phyloP scores from a whole-genome alignment of 495 filamentous ascomycete genomes.

The Glarea lozoyensis region DNA sequence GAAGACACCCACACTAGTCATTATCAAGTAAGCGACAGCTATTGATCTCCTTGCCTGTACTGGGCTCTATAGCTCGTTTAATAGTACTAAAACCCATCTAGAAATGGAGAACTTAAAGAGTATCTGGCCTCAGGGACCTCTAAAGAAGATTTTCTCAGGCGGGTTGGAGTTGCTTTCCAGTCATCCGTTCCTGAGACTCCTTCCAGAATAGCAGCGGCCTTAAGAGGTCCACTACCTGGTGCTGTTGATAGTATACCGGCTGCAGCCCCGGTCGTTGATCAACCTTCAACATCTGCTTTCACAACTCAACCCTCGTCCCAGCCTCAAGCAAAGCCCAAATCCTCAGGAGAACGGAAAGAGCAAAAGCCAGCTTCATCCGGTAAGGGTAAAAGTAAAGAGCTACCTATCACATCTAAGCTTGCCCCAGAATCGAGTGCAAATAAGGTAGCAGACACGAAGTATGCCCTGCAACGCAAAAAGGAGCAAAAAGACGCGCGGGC shows the following conservation, averaged over 20 bases:
- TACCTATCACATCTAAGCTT: too few relatives aligned
- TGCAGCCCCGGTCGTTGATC: too few relatives aligned
- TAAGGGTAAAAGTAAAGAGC: conserved; percentile 25
- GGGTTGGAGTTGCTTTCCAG: conserved; percentile 34
- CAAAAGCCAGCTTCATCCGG: too few relatives aligned
- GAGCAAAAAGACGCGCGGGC: conserved; percentile 44
- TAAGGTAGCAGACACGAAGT: conserved; percentile 22
- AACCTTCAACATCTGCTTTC: background rate
- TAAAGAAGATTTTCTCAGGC: conserved; percentile 47
- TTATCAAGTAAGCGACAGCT: conserved; percentile 51
- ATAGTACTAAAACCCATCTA: conserved; percentile 18
- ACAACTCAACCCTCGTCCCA: background rate
- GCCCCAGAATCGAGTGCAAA: too few relatives aligned
- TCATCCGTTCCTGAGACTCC: conserved; percentile 1
- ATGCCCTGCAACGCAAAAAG: conserved; percentile 30
- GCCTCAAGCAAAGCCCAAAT: conserved; percentile 9
- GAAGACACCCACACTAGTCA: conserved; percentile 62
- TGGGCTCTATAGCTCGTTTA: background rate
- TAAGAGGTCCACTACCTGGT: background rate
- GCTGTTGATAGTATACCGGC: background rate
- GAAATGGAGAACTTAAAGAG: conserved; percentile 53
- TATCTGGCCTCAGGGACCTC: conserved; percentile 51
- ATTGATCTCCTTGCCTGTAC: background rate
- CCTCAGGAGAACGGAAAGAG: conserved; percentile 12
- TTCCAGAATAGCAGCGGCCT: background rate